A percentile compares a stretch with the other conserved stretches of the same genome.
Conservation (phyloP, 2,329 filamentous ascomycete genomes). For the Paraconiothyrium sp. region DNA sequence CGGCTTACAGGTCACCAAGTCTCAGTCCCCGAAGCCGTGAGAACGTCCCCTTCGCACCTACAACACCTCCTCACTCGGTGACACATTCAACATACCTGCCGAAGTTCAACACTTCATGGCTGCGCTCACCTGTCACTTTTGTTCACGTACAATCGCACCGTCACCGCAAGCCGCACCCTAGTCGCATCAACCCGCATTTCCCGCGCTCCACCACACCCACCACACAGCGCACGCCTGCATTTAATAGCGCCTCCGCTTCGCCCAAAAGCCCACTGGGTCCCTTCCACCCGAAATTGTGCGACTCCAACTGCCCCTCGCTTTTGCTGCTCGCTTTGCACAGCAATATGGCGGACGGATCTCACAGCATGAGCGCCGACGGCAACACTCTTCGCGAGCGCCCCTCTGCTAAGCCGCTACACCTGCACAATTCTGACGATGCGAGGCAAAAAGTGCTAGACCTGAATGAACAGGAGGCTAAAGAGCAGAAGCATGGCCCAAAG, state of each 20-base stretch:
- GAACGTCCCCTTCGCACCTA: neutral
- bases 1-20: neutral
- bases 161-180: constrained; percentile 18
- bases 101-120: constrained; percentile 50
- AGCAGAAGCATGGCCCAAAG: constrained; percentile 62
- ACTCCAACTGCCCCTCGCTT: constrained; percentile 29
- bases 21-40: neutral
- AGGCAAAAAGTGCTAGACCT: constrained; percentile 60
- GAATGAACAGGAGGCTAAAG: constrained; percentile 59
- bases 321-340: constrained; percentile 21
- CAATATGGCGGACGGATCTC: constrained; percentile 38
- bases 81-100: constrained; percentile 32
- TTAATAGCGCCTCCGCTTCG: constrained; percentile 33
- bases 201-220: constrained; percentile 24
- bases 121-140: neutral
- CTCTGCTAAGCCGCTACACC: constrained; percentile 40
- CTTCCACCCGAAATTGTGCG: constrained; percentile 18
- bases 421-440: constrained; percentile 48
- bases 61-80: neutral
- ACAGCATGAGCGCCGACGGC: constrained; percentile 34
- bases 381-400: constrained; percentile 43
- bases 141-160: constrained; percentile 7
- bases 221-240: constrained; percentile 41
- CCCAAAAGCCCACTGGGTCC: constrained; percentile 29
- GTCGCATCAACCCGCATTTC: constrained; percentile 19